A percentile compares a stretch with the other conserved stretches of the same genome.
Conservation (phyloP, 73 alveolate genomes). For the Breviolum minutum region DNA sequence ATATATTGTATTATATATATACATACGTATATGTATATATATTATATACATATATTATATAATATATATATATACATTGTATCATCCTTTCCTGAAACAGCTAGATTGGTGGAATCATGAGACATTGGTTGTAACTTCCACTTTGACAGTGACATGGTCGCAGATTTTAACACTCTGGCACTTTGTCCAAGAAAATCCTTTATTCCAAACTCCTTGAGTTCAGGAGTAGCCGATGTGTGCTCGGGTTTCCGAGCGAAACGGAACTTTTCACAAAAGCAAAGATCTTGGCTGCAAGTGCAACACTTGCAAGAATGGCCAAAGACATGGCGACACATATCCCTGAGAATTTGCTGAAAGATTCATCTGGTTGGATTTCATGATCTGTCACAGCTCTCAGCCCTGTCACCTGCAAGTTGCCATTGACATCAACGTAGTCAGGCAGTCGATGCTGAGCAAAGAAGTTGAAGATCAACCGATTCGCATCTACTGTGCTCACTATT, state of each 20-base stretch:
- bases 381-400: neutral
- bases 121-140: no score
- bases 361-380: neutral
- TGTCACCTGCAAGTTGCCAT: neutral
- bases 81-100: no score
- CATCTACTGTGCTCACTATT: slow-evolving; percentile 1
- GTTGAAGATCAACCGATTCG: slow-evolving; percentile 32
- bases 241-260: neutral
- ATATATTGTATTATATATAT: no score
- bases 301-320: neutral
- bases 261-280: neutral
- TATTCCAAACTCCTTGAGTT: neutral
- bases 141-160: no score
- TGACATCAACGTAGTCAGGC: neutral
- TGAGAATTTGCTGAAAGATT: neutral
- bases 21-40: no score
- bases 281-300: neutral
- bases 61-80: no score
- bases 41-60: no score
- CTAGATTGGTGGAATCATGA: no score
- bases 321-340: neutral
- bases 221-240: neutral
- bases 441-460: slow-evolving; percentile 35
- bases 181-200: neutral
- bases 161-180: neutral